Evolutionary conservation across 148 eudicot species (phyloP), one percentile per base, ranked within the genome.

Genomic region (Rhododendron williamsianum): DNA sequence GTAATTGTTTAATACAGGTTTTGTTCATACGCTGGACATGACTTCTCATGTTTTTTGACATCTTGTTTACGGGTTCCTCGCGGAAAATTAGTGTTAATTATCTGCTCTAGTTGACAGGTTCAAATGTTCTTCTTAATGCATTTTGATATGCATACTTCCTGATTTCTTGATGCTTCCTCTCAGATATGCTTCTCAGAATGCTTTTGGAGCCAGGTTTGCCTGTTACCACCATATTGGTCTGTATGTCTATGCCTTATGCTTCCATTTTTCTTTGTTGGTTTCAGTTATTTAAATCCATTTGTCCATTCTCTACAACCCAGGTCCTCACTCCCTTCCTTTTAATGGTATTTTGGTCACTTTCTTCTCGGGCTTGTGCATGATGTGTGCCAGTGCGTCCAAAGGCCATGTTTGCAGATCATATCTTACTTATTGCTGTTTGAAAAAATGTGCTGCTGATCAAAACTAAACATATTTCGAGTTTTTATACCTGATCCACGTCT

Each of bases 111-210:
- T 49, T 71, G 15, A 35, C 9, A 9, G 33, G 16, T 51, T 58
- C 67, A 58, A 1, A 73, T 16, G 52, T 60, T 86, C 10, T 76
- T 86, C 23, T 13, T 33, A 4, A 56, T 45, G 13, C 48, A 7
- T 82, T 35, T n/a, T 80, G 60, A 67, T 80, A 71, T 85, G 65
- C 76, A 60, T 63, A 9, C 58, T 85, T 88, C 86, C 89, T 89
- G 81, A 85, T 81, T 49, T 83, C 30, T 83, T 79, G 82, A 48
- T 90, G 81, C 46, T 89, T 81, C 89, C 81, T 86, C 65, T 84
- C 93, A 95, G 98, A 94, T 89, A 88, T 89, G 86, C 96, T 95
- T 87, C 91, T 95, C 84, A 93, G 84, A 86, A 90, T 91, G 93
- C 91, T 95, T 87, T 85, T 91, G 92, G 96, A 91, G 89, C 93